A percentile compares a stretch with the other conserved stretches of the same genome.
These are phyloP conservation scores for Luffa aegyptiaca DNA, from an alignment of 306 rosid species.

Conservation along the genomic window DNA sequence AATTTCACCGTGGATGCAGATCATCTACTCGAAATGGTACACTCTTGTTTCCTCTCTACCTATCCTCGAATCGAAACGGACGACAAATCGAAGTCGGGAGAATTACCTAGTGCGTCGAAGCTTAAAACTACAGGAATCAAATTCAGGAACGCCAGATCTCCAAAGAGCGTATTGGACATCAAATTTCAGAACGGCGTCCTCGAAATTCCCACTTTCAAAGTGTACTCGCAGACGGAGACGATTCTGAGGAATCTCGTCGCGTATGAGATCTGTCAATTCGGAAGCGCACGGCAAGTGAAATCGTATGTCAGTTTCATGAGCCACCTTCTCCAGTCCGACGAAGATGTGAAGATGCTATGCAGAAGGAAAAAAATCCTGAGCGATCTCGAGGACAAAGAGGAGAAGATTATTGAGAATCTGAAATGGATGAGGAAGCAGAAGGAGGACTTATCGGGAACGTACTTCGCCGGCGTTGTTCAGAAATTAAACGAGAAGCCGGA, in stretches of 20 bases:
- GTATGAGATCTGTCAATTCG: conserved; percentile 25
- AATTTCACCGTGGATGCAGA: conserved; percentile 36
- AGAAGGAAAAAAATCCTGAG: conserved; percentile 16
- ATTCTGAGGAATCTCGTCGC: conserved; percentile 44
- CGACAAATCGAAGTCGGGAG: neutral
- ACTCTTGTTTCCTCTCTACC: conserved; percentile 36
- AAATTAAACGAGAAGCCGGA: conserved; percentile 11
- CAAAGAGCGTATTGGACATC: conserved; percentile 33
- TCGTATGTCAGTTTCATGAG: conserved; percentile 39
- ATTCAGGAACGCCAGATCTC: conserved; percentile 23
- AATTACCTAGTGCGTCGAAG: conserved; percentile 15
- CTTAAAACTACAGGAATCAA: conserved; percentile 25
- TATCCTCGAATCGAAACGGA: conserved; percentile 1
- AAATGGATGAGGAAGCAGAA: conserved; percentile 9
- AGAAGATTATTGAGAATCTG: conserved; percentile 15
- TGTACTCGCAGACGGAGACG: conserved; percentile 12
- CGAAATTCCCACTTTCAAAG: conserved; percentile 26
- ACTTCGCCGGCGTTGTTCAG: conserved; percentile 28
- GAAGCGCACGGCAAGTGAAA: conserved; percentile 22
- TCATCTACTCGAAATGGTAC: conserved; percentile 43
- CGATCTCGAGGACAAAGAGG: neutral
- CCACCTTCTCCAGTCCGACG: conserved; percentile 13
- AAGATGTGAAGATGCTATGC: conserved; percentile 27
- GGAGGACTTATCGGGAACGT: conserved; percentile 5
- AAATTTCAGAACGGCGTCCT: conserved; percentile 31